A percentile compares a stretch with the other conserved stretches of the same genome.
These are phyloP conservation scores for Theileria equi DNA, from an alignment of 169 alveolate species.

Conservation along the genomic window DNA sequence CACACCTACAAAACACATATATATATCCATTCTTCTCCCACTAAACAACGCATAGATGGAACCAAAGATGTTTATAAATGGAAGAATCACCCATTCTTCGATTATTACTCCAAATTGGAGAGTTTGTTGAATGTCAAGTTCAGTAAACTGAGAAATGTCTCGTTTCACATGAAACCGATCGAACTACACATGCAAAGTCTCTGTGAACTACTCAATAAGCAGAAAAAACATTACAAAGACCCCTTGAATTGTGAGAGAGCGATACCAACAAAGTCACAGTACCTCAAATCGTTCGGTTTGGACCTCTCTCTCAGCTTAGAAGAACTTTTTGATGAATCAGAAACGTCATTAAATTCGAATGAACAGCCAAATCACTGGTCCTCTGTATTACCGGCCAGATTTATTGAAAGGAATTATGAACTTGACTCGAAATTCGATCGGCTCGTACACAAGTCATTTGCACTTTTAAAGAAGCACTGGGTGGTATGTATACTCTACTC, in stretches of 20 bases:
- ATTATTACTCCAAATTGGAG: constrained; percentile 17
- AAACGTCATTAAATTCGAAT: background rate
- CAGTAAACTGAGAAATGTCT: background rate
- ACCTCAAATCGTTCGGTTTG: constrained; percentile 27
- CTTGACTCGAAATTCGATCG: background rate
- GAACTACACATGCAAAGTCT: constrained; percentile 52
- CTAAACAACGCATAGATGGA: constrained; percentile 14
- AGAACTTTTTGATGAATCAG: constrained; percentile 18
- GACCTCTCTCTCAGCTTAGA: constrained; percentile 44
- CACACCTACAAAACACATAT: no score
- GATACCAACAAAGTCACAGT: constrained; percentile 14
- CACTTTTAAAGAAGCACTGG: constrained; percentile 28
- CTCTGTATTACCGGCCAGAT: constrained; percentile 11
- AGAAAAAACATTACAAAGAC: constrained; percentile 4
- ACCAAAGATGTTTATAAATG: no score
- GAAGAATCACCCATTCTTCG: constrained; percentile 11
- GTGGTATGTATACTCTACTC: background rate
- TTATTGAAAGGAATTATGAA: constrained; percentile 2
- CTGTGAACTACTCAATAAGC: constrained; percentile 33
- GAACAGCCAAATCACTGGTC: constrained; percentile 1
- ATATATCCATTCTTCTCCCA: no score
- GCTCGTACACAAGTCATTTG: constrained; percentile 34
- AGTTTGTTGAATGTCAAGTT: constrained; percentile 13
- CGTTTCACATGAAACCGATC: constrained; percentile 30
- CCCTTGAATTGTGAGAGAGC: background rate